Evolutionary conservation across 2,329 filamentous ascomycete genomes (phyloP), one percentile per base, ranked within the genome.

Genomic region (Fusarium devonianum): DNA sequence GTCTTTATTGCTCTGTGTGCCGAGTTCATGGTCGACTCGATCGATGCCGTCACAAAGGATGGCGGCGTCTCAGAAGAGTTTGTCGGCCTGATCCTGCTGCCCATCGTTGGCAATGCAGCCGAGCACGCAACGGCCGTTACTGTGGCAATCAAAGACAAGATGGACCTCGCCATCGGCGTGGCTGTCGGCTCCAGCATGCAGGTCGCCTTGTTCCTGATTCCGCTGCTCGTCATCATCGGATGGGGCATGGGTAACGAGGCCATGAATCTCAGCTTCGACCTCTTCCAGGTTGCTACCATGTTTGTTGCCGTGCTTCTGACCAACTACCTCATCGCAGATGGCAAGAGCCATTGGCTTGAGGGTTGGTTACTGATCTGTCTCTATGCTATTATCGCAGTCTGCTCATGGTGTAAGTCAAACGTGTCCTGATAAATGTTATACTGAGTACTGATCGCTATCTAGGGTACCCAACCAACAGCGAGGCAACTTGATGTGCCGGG

Each of bases 241-340:
- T 93, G 89, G 89, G 85, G 84, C 56, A 85, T 92, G 80, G 81
- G 75, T 26, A 70, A 82, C 54, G 84, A 87, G 53, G 78, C 84
- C 1, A 93, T 93, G 90, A 90, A 86, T 14, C 80, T 96, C 5
- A 87, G 87, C 69, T 94, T 96, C 68, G 90, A 95, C 67, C 86
- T 86, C 1, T 97, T 97, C 77, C 90, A 96, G 73, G 86, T 96
- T 11, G 88, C 92, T 16, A 87, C 89, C 29, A 75, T 96, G 29
- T 95, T 96, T 62, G 89, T 94, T 10, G 86, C 90, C 2, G 89
- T 90, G 0, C 83, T 96, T 30, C 79, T 96, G 23, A 89, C 92
- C 49, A 96, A 95, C 68, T 96, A 95, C 68, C 73, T 96, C 32
- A 90, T 95, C 37, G 80, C 87, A 14, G 90, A 95, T 63, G 91